Evolutionary conservation across 345 rosid genomes (phyloP).

Genomic region (Angophora floribunda): DNA sequence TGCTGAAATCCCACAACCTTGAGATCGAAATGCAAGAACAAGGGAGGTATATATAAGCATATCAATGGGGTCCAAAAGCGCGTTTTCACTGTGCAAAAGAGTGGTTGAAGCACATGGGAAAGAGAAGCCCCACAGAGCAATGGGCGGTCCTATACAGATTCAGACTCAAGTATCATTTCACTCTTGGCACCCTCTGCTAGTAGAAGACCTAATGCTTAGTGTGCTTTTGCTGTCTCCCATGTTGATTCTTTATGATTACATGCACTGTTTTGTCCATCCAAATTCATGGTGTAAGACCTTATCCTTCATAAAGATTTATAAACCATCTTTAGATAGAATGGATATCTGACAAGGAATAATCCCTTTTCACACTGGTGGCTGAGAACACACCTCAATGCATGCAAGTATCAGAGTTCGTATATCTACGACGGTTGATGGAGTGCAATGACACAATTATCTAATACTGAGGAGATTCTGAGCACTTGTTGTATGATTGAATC

Average conservation of each 20-base stretch:
- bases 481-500: not conserved
- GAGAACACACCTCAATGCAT: not conserved
- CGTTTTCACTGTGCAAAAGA: not conserved
- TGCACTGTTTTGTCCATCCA: not conserved
- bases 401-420: not conserved
- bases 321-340: not conserved
- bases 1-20: not conserved
- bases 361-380: not conserved
- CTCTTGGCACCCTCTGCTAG: not conserved
- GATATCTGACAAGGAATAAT: not conserved
- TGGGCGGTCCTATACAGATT: not conserved
- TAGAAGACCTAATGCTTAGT: not conserved
- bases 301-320: not conserved
- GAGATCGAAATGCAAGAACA: not conserved
- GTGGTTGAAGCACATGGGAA: conserved; percentile 13
- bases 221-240: conserved; percentile 33
- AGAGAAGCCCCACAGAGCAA: not conserved
- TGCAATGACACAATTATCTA: not conserved
- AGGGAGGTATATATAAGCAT: conserved; percentile 20
- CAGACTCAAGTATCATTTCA: not conserved
- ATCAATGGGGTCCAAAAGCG: not conserved
- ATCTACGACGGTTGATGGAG: not conserved
- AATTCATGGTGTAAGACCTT: not conserved
- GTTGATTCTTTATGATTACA: not conserved
- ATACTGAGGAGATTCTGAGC: not conserved